Conservation (phyloP, 345 rosid genomes). For the Hibiscus trionum region DNA sequence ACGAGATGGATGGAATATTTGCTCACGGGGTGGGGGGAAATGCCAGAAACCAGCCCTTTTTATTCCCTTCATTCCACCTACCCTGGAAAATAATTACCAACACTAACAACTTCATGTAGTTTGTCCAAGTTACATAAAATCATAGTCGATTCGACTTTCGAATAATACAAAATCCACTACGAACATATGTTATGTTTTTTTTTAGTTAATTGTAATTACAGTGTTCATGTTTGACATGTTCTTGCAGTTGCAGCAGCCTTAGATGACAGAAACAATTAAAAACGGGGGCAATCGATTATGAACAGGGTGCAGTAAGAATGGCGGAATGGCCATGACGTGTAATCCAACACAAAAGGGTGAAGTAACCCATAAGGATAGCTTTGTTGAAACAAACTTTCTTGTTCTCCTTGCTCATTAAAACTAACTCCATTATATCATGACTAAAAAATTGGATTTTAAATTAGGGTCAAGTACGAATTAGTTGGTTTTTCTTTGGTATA, state of each 20-base stretch:
- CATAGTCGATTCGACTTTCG: too few species aligned
- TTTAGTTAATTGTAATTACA: background rate
- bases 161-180: background rate
- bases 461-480: conserved; percentile 15
- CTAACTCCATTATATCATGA: conserved; percentile 22
- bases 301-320: background rate
- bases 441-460: conserved; percentile 10
- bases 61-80: background rate
- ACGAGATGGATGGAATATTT: background rate
- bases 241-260: background rate
- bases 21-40: background rate
- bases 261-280: background rate
- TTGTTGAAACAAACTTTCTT: conserved; percentile 14
- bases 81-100: background rate
- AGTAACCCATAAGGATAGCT: conserved; percentile 32
- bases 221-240: background rate
- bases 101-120: background rate
- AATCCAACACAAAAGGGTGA: conserved; percentile 30
- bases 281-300: background rate
- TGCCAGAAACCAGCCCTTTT: background rate
- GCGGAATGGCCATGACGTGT: conserved; percentile 26
- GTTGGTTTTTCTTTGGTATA: conserved; percentile 12
- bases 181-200: too few species aligned
- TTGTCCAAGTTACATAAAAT: background rate
- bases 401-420: conserved; percentile 19